A percentile compares a stretch with the other conserved stretches of the same genome.
Evolutionary conservation across 495 filamentous ascomycete species (phyloP).

Genomic region (Elaphomyces granulatus): DNA sequence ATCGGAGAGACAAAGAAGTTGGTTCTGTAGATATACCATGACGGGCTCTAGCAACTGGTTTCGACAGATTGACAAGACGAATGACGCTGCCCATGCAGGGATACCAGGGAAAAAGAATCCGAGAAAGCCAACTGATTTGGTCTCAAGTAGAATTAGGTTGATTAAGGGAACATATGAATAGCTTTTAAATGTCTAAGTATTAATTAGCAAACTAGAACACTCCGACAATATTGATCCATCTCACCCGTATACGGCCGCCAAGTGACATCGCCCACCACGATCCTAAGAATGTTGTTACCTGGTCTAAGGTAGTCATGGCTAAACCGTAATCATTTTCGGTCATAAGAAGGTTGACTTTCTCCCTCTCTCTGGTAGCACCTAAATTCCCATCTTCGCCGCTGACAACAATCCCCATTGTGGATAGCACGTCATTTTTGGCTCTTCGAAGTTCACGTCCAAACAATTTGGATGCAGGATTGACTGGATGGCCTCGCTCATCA

Average conservation of each 20-base stretch:
- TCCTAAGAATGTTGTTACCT: slow-evolving; percentile 26
- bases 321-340: slow-evolving; percentile 38
- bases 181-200: slow-evolving; percentile 28
- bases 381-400: slow-evolving; percentile 27
- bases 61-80: slow-evolving; percentile 26
- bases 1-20: slow-evolving; percentile 12
- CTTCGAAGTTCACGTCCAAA: slow-evolving; percentile 31
- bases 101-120: slow-evolving; percentile 34
- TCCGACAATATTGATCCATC: background rate
- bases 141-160: slow-evolving; percentile 26
- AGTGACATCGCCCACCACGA: slow-evolving; percentile 33
- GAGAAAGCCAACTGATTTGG: slow-evolving; percentile 17
- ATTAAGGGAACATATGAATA: slow-evolving; percentile 29
- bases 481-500: slow-evolving; percentile 53
- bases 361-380: slow-evolving; percentile 23
- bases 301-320: slow-evolving; percentile 30
- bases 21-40: slow-evolving; percentile 17
- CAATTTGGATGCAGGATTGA: slow-evolving; percentile 41
- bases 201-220: background rate
- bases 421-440: slow-evolving; percentile 44
- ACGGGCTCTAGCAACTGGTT: slow-evolving; percentile 27
- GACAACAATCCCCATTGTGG: slow-evolving; percentile 39
- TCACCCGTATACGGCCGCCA: slow-evolving; percentile 34
- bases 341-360: slow-evolving; percentile 28
- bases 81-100: slow-evolving; percentile 29